A percentile compares a stretch with the other conserved stretches of the same genome.
Conservation (phyloP, 805 yeast genomes). For the Pichia rugopelliculosa region DNA sequence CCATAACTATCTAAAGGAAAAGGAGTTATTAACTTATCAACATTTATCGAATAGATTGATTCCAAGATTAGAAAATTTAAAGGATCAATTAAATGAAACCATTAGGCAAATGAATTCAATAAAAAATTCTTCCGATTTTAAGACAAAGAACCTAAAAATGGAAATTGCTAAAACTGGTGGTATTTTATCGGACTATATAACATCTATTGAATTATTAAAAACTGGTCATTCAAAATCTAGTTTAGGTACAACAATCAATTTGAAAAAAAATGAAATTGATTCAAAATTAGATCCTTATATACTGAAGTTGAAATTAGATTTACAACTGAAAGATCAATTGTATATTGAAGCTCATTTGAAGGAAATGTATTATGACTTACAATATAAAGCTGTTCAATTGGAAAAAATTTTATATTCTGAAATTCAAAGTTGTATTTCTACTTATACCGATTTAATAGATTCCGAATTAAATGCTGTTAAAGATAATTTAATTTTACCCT, state of each 20-base stretch:
- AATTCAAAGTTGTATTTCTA: conserved; percentile 48
- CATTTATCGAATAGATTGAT: conserved; percentile 41
- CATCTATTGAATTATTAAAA: conserved; percentile 36
- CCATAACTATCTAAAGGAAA: conserved; percentile 31
- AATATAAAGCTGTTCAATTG: conserved; percentile 55
- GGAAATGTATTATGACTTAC: conserved; percentile 59
- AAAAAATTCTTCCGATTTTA: conserved; percentile 47
- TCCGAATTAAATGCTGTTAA: conserved; percentile 42
- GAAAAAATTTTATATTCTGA: conserved; percentile 58
- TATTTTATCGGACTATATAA: conserved; percentile 39
- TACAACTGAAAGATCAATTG: conserved; percentile 57
- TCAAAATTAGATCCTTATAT: conserved; percentile 52
- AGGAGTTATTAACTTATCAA: conserved; percentile 44
- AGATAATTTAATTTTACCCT: conserved; percentile 45
- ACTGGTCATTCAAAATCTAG: conserved; percentile 29
- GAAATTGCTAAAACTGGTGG: conserved; percentile 62
- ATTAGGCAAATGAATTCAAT: conserved; percentile 48
- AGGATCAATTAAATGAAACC: conserved; percentile 45
- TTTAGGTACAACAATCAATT: conserved; percentile 23
- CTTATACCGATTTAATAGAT: conserved; percentile 44
- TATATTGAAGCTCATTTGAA: conserved; percentile 58
- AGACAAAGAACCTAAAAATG: conserved; percentile 43
- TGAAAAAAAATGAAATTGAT: conserved; percentile 15
- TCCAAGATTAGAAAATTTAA: conserved; percentile 49
- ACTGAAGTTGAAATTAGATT: conserved; percentile 51